Evolutionary conservation across 129 eudicot genomes (phyloP), one percentile per base, ranked within the genome.

Genomic region (Escallonia herrerae): DNA sequence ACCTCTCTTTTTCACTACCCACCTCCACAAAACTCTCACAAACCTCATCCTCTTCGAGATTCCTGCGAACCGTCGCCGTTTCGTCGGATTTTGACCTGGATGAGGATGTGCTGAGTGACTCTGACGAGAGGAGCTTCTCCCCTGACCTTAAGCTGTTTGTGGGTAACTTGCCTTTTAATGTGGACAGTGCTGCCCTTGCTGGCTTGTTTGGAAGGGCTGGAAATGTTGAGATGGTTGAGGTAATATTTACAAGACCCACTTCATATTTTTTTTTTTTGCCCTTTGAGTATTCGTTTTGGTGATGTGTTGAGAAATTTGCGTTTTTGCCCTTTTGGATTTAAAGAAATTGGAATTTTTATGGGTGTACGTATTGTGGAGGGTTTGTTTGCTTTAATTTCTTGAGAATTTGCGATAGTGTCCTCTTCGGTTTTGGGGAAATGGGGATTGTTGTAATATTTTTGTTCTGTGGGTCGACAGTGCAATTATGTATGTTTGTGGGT

Each of bases 141-240:
- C 95, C 96, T 50, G 96, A 89, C 79, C 79, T 89, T 6, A 94
- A 89, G 43, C 58, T 94, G 22, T 94, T 94, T 15, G 99, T 89
- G 10, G 96, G 99, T 10, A 94, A 94, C 44, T 79, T 94, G 77
- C 93, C 99, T 5, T 94, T 94, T 55, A 77, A 43, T 13, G 91
- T 82, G 8, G 99, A 94, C 56, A 94, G 99, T 40, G 81, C 96
- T 55, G 77, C 76, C 4, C 96, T 94, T 58, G 99, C 99, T 72
- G 90, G 73, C 1, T 71, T 94, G 83, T 94, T 94, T 58, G 95
- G 77, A 40, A 50, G 22, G 37, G 96, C 95, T 48, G 99, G 99
- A 12, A 86, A 79, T 70, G 99, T 94, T 59, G 84, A 89, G 76
- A 94, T 89, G 99, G 99, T 88, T 76, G 99, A 94, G 96, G 99